These are phyloP conservation scores for Albugo laibachii DNA, from an alignment of 352 stramenopile species.

Conservation along the genomic window DNA sequence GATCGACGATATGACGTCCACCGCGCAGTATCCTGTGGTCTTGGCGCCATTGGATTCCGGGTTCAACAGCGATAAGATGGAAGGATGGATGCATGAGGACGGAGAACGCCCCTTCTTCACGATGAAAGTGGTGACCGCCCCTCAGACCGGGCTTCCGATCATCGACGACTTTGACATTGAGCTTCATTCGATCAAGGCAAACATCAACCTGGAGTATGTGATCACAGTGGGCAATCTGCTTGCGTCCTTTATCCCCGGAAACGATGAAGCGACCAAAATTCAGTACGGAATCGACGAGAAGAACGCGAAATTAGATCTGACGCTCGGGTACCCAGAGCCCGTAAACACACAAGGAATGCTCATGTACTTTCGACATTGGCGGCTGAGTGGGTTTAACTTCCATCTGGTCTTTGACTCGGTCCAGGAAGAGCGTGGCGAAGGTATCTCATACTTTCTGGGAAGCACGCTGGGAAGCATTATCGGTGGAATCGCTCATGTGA, in stretches of 20 bases:
- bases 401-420: constrained; percentile 71
- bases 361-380: constrained; percentile 74
- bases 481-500: constrained; percentile 72
- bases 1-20: constrained; percentile 67
- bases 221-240: constrained; percentile 47
- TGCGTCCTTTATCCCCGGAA: constrained; percentile 47
- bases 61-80: constrained; percentile 74
- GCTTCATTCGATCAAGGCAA: constrained; percentile 43
- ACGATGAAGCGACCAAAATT: constrained; percentile 36
- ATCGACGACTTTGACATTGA: constrained; percentile 63
- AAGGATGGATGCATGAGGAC: constrained; percentile 62
- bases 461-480: constrained; percentile 72
- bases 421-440: constrained; percentile 56
- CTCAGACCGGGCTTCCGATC: constrained; percentile 43
- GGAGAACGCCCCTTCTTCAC: constrained; percentile 55
- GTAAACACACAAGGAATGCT: constrained; percentile 24
- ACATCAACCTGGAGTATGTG: constrained; percentile 69
- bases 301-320: constrained; percentile 23
- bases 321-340: constrained; percentile 30
- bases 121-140: constrained; percentile 38
- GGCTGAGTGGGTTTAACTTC: constrained; percentile 44
- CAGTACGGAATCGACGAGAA: constrained; percentile 46
- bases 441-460: constrained; percentile 58
- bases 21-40: constrained; percentile 52
- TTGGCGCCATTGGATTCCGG: constrained; percentile 62